Evolutionary conservation across 129 eudicot species (phyloP).

Genomic region (Solidago caesia): DNA sequence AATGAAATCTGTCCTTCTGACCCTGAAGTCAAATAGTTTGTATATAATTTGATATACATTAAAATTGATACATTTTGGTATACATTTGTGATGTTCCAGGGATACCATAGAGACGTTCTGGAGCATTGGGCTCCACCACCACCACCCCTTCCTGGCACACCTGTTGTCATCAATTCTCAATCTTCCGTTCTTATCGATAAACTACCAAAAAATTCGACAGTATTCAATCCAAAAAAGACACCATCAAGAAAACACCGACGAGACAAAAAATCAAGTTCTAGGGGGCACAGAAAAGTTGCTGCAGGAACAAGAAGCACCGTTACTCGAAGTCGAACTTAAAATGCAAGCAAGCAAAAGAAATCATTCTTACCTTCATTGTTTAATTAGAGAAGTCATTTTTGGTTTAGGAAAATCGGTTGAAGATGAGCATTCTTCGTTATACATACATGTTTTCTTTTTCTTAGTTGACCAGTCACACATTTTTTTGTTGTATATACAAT

Average conservation of each 20-base stretch:
- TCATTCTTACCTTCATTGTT: slow-evolving; percentile 43
- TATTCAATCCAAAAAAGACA: slow-evolving; percentile 26
- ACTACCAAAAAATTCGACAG: slow-evolving; percentile 25
- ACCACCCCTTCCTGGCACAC: slow-evolving; percentile 41
- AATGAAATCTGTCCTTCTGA: slow-evolving; percentile 7
- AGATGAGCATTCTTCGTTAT: slow-evolving; percentile 24
- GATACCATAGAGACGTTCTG: slow-evolving; percentile 77
- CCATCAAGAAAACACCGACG: slow-evolving; percentile 40
- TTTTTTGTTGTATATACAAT: slow-evolving; percentile 38
- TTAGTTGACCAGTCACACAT: slow-evolving; percentile 11
- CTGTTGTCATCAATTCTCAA: slow-evolving; percentile 36
- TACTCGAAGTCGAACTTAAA: slow-evolving; percentile 18
- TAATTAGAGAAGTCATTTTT: slow-evolving; percentile 22
- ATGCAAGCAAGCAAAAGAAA: slow-evolving; percentile 33
- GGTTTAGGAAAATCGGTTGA: slow-evolving; percentile 43
- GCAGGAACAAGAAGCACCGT: slow-evolving; percentile 37
- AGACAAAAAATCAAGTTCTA: slow-evolving; percentile 49
- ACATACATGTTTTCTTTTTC: slow-evolving; percentile 18
- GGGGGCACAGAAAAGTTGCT: slow-evolving; percentile 68
- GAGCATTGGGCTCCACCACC: slow-evolving; percentile 70
- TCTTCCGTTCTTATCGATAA: slow-evolving; percentile 27
- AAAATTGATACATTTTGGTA: not conserved
- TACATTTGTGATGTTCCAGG: slow-evolving; percentile 37
- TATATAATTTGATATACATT: not conserved
- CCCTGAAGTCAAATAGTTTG: slow-evolving; percentile 7